Evolutionary conservation across 2,329 filamentous ascomycete genomes (phyloP), one percentile per base, ranked within the genome.

Genomic region (Macrophomina pseudophaseolina): DNA sequence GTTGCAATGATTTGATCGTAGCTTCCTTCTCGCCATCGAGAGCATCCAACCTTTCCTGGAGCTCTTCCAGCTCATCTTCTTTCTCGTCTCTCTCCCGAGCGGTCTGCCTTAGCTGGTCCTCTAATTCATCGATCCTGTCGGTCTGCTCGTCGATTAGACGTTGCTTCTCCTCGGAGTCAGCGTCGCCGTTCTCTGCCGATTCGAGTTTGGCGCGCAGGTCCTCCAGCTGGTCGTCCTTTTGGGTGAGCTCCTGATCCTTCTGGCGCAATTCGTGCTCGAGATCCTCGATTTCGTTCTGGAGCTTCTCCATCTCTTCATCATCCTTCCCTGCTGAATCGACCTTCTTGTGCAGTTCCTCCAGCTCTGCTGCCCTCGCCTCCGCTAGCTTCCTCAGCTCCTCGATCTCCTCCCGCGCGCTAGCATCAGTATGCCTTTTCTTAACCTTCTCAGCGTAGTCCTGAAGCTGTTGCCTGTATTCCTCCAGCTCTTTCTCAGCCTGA

Each of bases 401-500:
- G 74, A 89, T 81, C 72, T 90, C 87, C 68, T 86, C 84, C 60
- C 87, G 88, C 71, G 92, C 85, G 67, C 84, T 87, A 70, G 93
- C 88, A 72, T 93, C 89, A 11, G 86, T 87, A 69, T 93, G 89
- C 73, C 90, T 91, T 72, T 87, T 87, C 78, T 92, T 93, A 64
- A 92, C 86, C 73, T 91, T 91, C 68, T 96, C 91, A 69, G 94
- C 91, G 68, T 97, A 87, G 69, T 96, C 92, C 66, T 90, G 81
- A 70, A 97, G 88, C 75, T 97, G 92, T 72, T 91, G 85, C 64
- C 91, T 88, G 76, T 96, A 97, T 67, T 86, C 85, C 74, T 97
- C 94, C 2, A 98, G 85, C 68, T 97, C 93, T 70, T 89, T 90
- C 80, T 98, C 94, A 3, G 94, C 94, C 28, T 88, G 86, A 23